Evolutionary conservation across 2,329 filamentous ascomycete species (phyloP), one percentile per base, ranked within the genome.

Genomic region (Metarhizium humberi): DNA sequence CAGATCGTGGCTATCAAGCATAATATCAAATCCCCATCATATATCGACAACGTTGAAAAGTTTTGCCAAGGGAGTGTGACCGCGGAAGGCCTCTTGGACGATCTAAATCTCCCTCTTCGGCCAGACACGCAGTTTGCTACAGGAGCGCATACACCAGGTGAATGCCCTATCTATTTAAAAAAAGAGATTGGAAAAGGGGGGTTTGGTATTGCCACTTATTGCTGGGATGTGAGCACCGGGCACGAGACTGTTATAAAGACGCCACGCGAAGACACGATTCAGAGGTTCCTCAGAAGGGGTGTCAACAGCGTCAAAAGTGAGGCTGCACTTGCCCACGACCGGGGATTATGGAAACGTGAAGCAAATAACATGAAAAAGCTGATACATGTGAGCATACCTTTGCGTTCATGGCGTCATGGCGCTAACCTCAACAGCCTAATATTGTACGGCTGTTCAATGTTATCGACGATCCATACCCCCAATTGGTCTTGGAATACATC

Each of bases 191-290:
- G 60, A 47, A 14, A 58, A 52, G 60, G 60, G 18, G 32, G 46
- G 16, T 65, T 58, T 51, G 63, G 62, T 4, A 45, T 58, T 40
- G 61, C 59, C 25, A 58, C 43, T 16, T 55, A 58, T 60, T 25
- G 38, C 29, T 65, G 61, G 60, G 56, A 66, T 40, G 63, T 65
- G 50, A 65, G 61, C 32, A 57, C 53, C 20, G 62, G 60, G 18
- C 43, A 52, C 16, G 57, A 60, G 51, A 54, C 48, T 57, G 65
- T 58, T 25, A n/a, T 61, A 3, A 67, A 67, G 52, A 20, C 57
- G 56, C 62, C 63, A 18, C 2, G 1, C 16, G 40, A 14, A 6
- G 4, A 1, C 8, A 30, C 25, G 0, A 38, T 55, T 14, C 52
- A 32, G 13, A 51, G 34, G 30, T 14, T 57, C 20, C n/a, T 32